Conservation (phyloP, 345 rosid species). For the Populus pruinosa region DNA sequence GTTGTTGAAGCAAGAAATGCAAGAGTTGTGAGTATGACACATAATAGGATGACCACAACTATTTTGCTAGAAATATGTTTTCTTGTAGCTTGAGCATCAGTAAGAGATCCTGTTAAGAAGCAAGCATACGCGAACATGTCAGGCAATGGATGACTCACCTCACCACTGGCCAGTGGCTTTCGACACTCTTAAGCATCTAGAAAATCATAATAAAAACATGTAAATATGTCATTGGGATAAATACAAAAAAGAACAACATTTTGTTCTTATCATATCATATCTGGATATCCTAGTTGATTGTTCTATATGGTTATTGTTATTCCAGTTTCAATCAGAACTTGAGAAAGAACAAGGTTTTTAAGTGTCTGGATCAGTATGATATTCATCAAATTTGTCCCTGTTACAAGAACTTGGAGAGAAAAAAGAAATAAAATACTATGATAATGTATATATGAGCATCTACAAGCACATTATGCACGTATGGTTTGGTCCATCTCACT, state of each 20-base stretch:
- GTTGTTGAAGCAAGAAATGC: slow-evolving; percentile 61
- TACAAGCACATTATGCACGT: background rate
- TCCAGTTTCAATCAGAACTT: background rate
- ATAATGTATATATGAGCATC: background rate
- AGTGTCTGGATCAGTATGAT: background rate
- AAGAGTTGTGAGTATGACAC: slow-evolving; percentile 59
- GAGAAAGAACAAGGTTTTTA: background rate
- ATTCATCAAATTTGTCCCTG: background rate
- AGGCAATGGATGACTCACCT: slow-evolving; percentile 14
- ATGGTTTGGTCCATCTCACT: background rate
- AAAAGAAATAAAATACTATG: background rate
- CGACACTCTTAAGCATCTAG: background rate
- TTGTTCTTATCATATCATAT: background rate
- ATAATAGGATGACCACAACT: slow-evolving; percentile 51
- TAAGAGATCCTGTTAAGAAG: slow-evolving; percentile 47
- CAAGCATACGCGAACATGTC: slow-evolving; percentile 14
- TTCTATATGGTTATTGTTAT: background rate
- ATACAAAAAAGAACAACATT: background rate
- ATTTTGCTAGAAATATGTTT: slow-evolving; percentile 52
- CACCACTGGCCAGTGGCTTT: background rate
- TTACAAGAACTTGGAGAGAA: background rate
- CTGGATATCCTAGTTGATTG: background rate
- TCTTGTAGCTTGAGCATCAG: slow-evolving; percentile 31
- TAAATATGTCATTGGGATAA: background rate
- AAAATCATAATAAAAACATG: background rate